These are phyloP conservation scores for Aspergillus asperescens DNA, from an alignment of 495 filamentous ascomycete species.

Conservation along the genomic window DNA sequence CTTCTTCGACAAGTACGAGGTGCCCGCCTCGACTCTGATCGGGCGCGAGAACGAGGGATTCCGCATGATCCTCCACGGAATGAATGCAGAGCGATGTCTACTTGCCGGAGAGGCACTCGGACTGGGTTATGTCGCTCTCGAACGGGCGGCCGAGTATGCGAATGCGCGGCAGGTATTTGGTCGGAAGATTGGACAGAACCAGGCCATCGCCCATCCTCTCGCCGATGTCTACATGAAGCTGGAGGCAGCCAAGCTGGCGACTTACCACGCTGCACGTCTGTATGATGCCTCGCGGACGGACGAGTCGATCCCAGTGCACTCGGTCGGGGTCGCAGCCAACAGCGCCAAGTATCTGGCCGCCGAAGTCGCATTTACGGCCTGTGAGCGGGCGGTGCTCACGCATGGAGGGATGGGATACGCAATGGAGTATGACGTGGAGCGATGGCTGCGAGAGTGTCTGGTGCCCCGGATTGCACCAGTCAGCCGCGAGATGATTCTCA, in stretches of 20 bases:
- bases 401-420: slow-evolving; percentile 78
- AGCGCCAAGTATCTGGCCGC: slow-evolving; percentile 75
- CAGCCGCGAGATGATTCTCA: slow-evolving; percentile 75
- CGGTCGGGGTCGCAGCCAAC: slow-evolving; percentile 68
- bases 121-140: slow-evolving; percentile 67
- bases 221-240: slow-evolving; percentile 72
- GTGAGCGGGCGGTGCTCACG: slow-evolving; percentile 61
- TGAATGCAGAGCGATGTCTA: slow-evolving; percentile 78
- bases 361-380: slow-evolving; percentile 70
- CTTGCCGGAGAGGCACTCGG: slow-evolving; percentile 74
- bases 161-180: slow-evolving; percentile 65
- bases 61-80: slow-evolving; percentile 72
- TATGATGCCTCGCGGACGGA: slow-evolving; percentile 59
- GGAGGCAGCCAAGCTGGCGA: slow-evolving; percentile 72
- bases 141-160: slow-evolving; percentile 60
- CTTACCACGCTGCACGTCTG: slow-evolving; percentile 69
- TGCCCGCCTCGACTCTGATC: slow-evolving; percentile 57
- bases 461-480: slow-evolving; percentile 73
- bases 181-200: slow-evolving; percentile 66
- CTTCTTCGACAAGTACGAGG: slow-evolving; percentile 70
- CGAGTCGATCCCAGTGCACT: slow-evolving; percentile 50
- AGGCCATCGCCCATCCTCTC: slow-evolving; percentile 69
- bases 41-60: slow-evolving; percentile 69
- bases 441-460: slow-evolving; percentile 67
- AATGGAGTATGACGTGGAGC: slow-evolving; percentile 72